Base-by-base conservation (phyloP, 2,329 filamentous ascomycete species). In the Talaromyces sp. region DNA sequence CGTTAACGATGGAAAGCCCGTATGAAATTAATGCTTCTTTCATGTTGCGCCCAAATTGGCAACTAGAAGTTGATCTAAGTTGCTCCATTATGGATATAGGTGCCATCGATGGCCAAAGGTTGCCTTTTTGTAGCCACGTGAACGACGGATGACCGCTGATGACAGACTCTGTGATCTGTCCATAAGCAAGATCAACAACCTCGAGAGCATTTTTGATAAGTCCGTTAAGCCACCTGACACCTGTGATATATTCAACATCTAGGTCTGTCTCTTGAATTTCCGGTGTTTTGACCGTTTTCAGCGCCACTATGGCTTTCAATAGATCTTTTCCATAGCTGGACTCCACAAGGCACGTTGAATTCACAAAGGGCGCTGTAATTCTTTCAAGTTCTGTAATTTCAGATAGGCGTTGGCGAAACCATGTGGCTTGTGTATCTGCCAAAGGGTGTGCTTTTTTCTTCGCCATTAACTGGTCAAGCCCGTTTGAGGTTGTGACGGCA, bases 21-120 rank as follows among this genome's bases (percentile, higher is more conserved):
- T 80, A 79, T 0, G 62, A 43, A 0, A 80, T 65, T 2, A 84
- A 51, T 1, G 58, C 58, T 24, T 74, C 64, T 62, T 74, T 78
- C 65, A 77, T 75, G 0, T 64, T 63, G 1, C 55, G n/a, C 0
- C 71, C 71, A 55, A 81, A 75, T 0, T 6, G 4, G 0, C 54
- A 46, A 1, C 43, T 60, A 0, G 70, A 70, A 0, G 66, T 74
- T 0, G 73, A 75, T 17, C 76, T 71, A 0, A 83, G 66, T 17
- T 77, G 74, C n/a, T 77, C 70, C 1, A 83, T 71, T 1, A 84
- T 64, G 1, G 76, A 70, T 0, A 74, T 56, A 0, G 73, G 70
- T 0, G 72, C 79, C n/a, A 78, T 63, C 1, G 64, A 69, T 1
- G 80, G 81, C 73, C 76, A 81, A 0, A 81, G 65, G 3, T 69